Base-by-base conservation (phyloP, 768 basidiomycete species). In the Plicaturopsis crispa region DNA sequence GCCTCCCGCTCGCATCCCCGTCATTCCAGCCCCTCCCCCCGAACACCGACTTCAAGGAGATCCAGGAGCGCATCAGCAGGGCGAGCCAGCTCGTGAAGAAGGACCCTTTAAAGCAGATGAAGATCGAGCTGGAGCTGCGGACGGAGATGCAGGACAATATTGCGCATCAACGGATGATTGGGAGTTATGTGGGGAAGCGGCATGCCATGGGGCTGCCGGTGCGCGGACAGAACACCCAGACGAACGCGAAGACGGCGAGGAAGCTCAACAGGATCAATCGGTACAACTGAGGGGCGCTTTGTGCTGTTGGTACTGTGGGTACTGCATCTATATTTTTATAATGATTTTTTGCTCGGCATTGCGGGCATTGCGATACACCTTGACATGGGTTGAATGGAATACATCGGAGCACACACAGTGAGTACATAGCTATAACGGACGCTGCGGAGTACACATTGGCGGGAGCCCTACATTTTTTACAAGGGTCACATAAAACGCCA, bases 181-280 rank as follows among this genome's bases (percentile, higher is more conserved):
- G 94, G 34, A 90, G 84, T 48, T 93, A 94, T 60, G 78, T 89
- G 36, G 96, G 96, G 35, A 78, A 79, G 67, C 69, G 92, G 60
- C 94, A 98, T 57, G 90, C 90, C 6, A 89, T 92, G 81, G 78
- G 81, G 42, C 61, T 94, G 32, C 94, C 94, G 3, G 94, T 98
- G 43, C 75, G 94, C 59, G 94, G 94, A 40, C 94, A 98, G 63
- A 83, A 83, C 39, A 97, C 93, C 4, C 82, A n/a, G n/a, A 82
- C 74, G 39, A 98, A 98, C 54, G 91, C 89, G 38, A 78, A 71
- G 62, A 94, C 90, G 32, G 94, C 94, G 23, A 83, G 65, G 62
- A 91, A 81, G 61, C 78, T 97, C 62, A 98, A 98, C 69, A 73
- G 77, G 54, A 62, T 93, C 48, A 82, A 85, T 40, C 72, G 93